These are phyloP conservation scores for Moricandia arvensis DNA, from an alignment of 345 rosid genomes.

Conservation along the genomic window DNA sequence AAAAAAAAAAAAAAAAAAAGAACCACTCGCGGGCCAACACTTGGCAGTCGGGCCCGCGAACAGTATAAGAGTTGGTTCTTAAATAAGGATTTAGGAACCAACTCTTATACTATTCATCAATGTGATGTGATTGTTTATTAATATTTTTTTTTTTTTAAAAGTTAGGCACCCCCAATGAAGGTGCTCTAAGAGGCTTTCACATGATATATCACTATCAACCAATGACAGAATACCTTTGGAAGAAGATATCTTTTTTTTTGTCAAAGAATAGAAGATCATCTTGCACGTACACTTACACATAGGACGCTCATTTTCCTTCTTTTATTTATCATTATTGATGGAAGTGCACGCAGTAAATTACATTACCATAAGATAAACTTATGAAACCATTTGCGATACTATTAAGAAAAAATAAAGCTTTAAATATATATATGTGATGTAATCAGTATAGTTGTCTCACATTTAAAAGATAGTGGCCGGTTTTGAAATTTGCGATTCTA, in stretches of 20 bases:
- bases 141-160: too few relatives aligned
- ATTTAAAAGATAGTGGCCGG: too few relatives aligned
- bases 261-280: slow-evolving; percentile 4
- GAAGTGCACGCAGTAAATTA: not conserved
- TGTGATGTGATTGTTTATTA: too few relatives aligned
- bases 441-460: not conserved
- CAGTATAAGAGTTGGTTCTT: too few relatives aligned
- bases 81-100: too few relatives aligned
- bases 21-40: too few relatives aligned
- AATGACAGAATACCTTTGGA: slow-evolving; percentile 19
- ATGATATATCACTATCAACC: slow-evolving; percentile 29
- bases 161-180: too few relatives aligned
- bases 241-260: not conserved
- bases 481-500: too few relatives aligned
- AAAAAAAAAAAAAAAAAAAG: too few relatives aligned
- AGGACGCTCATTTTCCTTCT: slow-evolving; percentile 3
- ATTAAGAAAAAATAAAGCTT: not conserved
- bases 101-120: too few relatives aligned
- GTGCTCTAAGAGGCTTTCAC: slow-evolving; percentile 26
- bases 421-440: not conserved
- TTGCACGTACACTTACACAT: slow-evolving; percentile 17
- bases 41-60: too few relatives aligned
- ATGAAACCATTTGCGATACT: not conserved
- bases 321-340: not conserved
- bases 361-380: not conserved